Conservation (phyloP, 768 basidiomycete genomes). For the Pulveroboletus sp. region DNA sequence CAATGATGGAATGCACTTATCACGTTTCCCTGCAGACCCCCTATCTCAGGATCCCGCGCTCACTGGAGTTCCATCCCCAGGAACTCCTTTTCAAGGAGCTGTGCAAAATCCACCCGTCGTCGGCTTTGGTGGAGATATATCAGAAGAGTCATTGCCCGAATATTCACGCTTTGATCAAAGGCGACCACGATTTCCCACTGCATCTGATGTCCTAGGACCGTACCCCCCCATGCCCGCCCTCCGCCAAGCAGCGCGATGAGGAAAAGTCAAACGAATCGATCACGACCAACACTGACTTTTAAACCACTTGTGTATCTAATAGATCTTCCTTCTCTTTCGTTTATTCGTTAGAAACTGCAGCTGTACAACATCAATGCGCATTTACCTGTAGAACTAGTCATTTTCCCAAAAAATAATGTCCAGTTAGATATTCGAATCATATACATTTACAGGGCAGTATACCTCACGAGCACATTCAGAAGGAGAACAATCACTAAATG, state of each 20-base stretch:
- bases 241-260: background rate
- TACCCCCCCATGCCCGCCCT: slow-evolving; percentile 24
- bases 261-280: no score
- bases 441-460: no score
- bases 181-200: slow-evolving; percentile 15
- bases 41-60: slow-evolving; percentile 11
- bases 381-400: background rate
- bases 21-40: background rate
- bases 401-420: background rate
- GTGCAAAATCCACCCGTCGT: background rate
- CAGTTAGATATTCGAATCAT: no score
- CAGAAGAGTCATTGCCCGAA: slow-evolving; percentile 17
- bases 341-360: background rate
- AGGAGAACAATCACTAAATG: no score
- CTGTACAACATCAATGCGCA: background rate
- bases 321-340: background rate
- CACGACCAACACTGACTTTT: no score
- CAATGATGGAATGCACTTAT: background rate
- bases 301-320: background rate
- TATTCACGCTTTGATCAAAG: slow-evolving; percentile 29
- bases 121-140: background rate
- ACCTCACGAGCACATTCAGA: no score
- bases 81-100: background rate
- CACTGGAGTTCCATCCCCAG: slow-evolving; percentile 17
- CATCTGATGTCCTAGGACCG: slow-evolving; percentile 23